Percentiles rank a stretch among this genome's conserved stretches.
These are phyloP conservation scores for Cryptosporidium xiaoi DNA, from an alignment of 169 alveolate genomes.

Conservation along the genomic window DNA sequence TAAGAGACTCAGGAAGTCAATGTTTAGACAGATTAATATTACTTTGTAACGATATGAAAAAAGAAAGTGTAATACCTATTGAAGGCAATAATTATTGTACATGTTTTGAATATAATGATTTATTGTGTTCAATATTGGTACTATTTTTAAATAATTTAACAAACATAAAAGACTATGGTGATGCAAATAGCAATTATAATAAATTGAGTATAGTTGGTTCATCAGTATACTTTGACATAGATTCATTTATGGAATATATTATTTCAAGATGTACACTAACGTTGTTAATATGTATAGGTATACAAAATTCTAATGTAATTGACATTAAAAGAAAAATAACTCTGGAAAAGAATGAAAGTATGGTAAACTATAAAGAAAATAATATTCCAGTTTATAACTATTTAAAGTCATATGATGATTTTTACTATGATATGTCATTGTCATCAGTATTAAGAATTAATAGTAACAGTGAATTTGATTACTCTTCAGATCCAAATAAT, in stretches of 20 bases:
- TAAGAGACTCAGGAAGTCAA: neutral
- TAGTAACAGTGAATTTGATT: too few species aligned
- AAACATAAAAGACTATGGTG: neutral
- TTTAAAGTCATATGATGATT: too few species aligned
- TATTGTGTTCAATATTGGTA: slow-evolving; percentile 17
- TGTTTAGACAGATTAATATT: neutral
- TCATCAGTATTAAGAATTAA: too few species aligned
- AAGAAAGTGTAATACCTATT: neutral
- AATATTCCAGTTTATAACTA: too few species aligned
- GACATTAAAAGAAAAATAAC: too few species aligned
- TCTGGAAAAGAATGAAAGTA: too few species aligned
- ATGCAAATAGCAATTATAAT: neutral
- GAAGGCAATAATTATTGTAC: slow-evolving; percentile 12
- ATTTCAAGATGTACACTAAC: slow-evolving; percentile 41
- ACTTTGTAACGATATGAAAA: neutral
- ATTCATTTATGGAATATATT: slow-evolving; percentile 43
- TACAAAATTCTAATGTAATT: slow-evolving; percentile 4
- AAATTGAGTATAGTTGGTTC: slow-evolving; percentile 13
- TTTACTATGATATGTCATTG: too few species aligned
- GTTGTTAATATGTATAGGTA: slow-evolving; percentile 32
- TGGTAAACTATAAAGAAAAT: too few species aligned
- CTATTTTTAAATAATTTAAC: slow-evolving; percentile 8
- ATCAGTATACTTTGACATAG: neutral
- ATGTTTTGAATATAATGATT: slow-evolving; percentile 58
- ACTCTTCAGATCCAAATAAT: too few species aligned